Conservation (phyloP, 2,329 filamentous ascomycete genomes). For the Simplicillium sp. region DNA sequence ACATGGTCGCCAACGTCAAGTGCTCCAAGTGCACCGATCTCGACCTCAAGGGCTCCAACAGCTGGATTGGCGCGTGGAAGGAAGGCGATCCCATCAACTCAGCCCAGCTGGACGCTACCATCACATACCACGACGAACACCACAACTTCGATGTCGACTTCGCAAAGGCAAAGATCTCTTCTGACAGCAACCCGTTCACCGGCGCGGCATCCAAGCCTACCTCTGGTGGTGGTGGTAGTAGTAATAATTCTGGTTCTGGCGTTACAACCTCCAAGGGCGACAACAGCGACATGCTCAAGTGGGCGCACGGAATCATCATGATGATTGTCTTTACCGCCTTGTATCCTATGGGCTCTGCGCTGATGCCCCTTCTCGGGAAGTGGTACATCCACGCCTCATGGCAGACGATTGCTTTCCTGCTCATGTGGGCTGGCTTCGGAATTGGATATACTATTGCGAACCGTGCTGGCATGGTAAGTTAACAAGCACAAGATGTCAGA, state of each 20-base stretch:
- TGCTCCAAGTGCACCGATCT: conserved; percentile 44
- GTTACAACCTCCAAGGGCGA: conserved; percentile 2
- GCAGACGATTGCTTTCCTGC: conserved; percentile 43
- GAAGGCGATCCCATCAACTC: conserved; percentile 34
- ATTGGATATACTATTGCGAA: conserved; percentile 41
- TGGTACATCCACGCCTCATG: conserved; percentile 48
- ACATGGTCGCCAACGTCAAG: conserved; percentile 51
- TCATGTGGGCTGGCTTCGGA: conserved; percentile 52
- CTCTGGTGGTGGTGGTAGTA: conserved; percentile 7
- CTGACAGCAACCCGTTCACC: conserved; percentile 44
- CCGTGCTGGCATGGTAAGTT: conserved; percentile 31
- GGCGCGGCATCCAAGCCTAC: not conserved
- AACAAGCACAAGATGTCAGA: not conserved
- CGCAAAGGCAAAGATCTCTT: conserved; percentile 30
- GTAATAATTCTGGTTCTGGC: conserved; percentile 1
- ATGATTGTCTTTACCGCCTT: conserved; percentile 46
- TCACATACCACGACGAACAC: conserved; percentile 36
- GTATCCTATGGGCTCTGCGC: conserved; percentile 49
- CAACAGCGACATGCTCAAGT: conserved; percentile 16
- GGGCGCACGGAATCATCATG: conserved; percentile 52
- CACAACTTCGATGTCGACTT: conserved; percentile 38
- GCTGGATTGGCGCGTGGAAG: conserved; percentile 48
- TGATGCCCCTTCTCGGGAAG: conserved; percentile 49
- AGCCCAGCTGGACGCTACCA: conserved; percentile 24
- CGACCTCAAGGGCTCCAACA: conserved; percentile 26